These are phyloP conservation scores for Oleoguttula mirabilis DNA, from an alignment of 495 filamentous ascomycete genomes.

Conservation along the genomic window DNA sequence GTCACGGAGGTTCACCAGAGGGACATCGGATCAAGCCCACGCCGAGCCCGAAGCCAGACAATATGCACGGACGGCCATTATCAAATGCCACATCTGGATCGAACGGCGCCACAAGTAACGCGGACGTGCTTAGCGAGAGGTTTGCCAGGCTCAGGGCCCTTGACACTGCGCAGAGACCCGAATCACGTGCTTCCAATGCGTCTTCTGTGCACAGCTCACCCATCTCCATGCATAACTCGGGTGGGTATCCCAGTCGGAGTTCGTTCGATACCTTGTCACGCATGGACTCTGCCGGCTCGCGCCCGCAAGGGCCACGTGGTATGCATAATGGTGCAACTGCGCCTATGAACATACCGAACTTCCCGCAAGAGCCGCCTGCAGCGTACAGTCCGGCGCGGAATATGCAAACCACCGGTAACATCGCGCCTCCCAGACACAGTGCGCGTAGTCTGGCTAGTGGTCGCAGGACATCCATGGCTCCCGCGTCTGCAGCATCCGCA, in stretches of 20 bases:
- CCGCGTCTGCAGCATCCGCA: slow-evolving; percentile 8
- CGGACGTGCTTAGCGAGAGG: slow-evolving; percentile 28
- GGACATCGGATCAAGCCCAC: slow-evolving; percentile 33
- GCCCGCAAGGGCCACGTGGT: slow-evolving; percentile 44
- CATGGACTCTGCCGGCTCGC: background rate
- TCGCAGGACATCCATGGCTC: slow-evolving; percentile 6
- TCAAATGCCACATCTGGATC: slow-evolving; percentile 2
- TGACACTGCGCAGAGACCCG: slow-evolving; percentile 35
- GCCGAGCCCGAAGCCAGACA: slow-evolving; percentile 51
- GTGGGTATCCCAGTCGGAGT: slow-evolving; percentile 28
- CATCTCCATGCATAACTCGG: slow-evolving; percentile 28
- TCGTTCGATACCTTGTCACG: slow-evolving; percentile 19
- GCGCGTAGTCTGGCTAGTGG: slow-evolving; percentile 27
- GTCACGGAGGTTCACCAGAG: background rate
- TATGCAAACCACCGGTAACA: slow-evolving; percentile 39
- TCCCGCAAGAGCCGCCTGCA: slow-evolving; percentile 56
- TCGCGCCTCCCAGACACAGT: slow-evolving; percentile 38
- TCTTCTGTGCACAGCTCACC: slow-evolving; percentile 18
- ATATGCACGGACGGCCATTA: slow-evolving; percentile 44
- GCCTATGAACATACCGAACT: slow-evolving; percentile 49
- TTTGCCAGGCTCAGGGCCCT: slow-evolving; percentile 44
- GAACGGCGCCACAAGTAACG: background rate
- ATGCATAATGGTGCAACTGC: slow-evolving; percentile 42
- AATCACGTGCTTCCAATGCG: slow-evolving; percentile 31
- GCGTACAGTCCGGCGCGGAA: slow-evolving; percentile 67